phyloP scores from a whole-genome alignment of 768 basidiomycete genomes.

The Leccinum variicolor region DNA sequence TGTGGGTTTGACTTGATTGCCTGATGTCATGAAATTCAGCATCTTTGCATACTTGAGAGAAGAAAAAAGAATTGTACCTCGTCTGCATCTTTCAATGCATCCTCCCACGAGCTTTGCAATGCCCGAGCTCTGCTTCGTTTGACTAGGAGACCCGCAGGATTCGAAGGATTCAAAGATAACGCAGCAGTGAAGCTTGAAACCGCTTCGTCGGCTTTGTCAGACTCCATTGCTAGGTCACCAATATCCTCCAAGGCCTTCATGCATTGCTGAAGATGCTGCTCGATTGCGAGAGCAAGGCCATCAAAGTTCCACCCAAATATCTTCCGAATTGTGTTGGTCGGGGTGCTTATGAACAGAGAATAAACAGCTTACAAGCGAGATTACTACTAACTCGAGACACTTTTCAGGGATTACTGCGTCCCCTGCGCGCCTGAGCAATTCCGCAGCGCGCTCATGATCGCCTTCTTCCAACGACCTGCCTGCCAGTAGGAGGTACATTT shows the following conservation, averaged over 20 bases:
- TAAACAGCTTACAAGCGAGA: neutral
- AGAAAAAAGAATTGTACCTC: neutral
- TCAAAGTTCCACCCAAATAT: conserved; percentile 16
- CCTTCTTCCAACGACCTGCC: neutral
- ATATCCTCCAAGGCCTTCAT: neutral
- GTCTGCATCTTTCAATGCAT: conserved; percentile 12
- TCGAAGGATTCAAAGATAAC: neutral
- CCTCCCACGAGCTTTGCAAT: neutral
- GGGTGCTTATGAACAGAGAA: too few species aligned
- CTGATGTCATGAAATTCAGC: neutral
- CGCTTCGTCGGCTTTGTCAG: neutral
- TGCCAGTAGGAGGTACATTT: conserved; percentile 2
- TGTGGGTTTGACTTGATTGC: neutral
- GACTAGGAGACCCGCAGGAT: neutral
- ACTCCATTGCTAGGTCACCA: neutral
- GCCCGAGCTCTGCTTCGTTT: conserved; percentile 3
- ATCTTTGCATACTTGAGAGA: too few species aligned
- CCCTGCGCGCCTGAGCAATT: neutral
- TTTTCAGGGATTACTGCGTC: too few species aligned
- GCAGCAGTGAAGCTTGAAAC: neutral
- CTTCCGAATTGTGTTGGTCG: neutral
- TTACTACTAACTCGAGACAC: too few species aligned
- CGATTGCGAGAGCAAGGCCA: neutral
- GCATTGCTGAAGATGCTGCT: neutral
- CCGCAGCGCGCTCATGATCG: neutral